Conservation (phyloP, 495 filamentous ascomycete genomes). For the Ascodesmis nigricans region DNA sequence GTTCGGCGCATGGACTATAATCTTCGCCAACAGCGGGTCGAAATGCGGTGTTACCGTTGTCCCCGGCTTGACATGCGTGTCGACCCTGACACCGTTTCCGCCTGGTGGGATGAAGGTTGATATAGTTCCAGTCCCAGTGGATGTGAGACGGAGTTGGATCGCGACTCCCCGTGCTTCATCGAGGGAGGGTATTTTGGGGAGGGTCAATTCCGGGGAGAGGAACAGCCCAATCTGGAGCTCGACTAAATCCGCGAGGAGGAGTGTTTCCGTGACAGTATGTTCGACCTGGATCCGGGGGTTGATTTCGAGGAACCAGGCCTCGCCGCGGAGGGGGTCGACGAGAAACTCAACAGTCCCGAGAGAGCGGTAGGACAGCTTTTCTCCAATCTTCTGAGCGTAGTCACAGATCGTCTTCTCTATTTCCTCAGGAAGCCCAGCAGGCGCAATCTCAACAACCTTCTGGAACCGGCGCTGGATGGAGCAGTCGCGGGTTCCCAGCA, state of each 20-base stretch:
- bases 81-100: slow-evolving; percentile 31
- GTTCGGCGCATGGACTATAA: background rate
- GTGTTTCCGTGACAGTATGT: slow-evolving; percentile 41
- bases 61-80: slow-evolving; percentile 25
- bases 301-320: slow-evolving; percentile 49
- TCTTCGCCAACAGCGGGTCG: background rate
- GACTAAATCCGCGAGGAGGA: slow-evolving; percentile 38
- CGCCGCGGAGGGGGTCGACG: slow-evolving; percentile 34
- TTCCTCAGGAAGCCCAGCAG: slow-evolving; percentile 23
- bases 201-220: background rate
- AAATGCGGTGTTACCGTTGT: background rate
- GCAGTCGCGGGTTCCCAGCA: slow-evolving; percentile 37
- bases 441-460: slow-evolving; percentile 30
- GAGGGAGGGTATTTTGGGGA: background rate
- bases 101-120: slow-evolving; percentile 28
- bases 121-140: slow-evolving; percentile 33
- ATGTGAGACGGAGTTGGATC: slow-evolving; percentile 2
- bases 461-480: slow-evolving; percentile 36
- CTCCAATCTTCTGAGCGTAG: slow-evolving; percentile 26
- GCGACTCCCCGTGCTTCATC: background rate
- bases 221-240: no score
- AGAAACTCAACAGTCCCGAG: slow-evolving; percentile 45
- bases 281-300: slow-evolving; percentile 47
- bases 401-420: slow-evolving; percentile 25
- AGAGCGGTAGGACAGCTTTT: slow-evolving; percentile 31